These are phyloP conservation scores for Cordyceps farinosa DNA, from an alignment of 2,329 filamentous ascomycete genomes.

Conservation along the genomic window DNA sequence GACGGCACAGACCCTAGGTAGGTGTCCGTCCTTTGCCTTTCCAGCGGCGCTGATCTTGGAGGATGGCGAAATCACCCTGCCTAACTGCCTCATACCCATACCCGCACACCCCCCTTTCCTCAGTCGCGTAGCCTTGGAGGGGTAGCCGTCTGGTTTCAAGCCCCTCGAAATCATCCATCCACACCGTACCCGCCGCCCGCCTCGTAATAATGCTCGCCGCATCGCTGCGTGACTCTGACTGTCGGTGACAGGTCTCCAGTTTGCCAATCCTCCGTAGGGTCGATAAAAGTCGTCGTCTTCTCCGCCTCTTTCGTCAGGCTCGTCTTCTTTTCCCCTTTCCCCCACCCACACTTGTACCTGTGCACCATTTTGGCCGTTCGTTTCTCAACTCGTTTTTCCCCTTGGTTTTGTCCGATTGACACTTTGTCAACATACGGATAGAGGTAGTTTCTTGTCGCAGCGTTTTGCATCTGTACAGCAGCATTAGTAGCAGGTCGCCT, in stretches of 20 bases:
- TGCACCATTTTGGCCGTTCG: neutral
- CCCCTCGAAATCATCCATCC: slow-evolving; percentile 4
- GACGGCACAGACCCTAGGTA: neutral
- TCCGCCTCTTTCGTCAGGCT: neutral
- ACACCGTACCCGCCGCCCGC: slow-evolving; percentile 12
- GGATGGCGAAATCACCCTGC: slow-evolving; percentile 18
- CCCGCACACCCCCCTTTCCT: slow-evolving; percentile 3
- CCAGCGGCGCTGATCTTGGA: slow-evolving; percentile 16
- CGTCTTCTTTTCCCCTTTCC: neutral
- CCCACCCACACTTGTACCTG: neutral
- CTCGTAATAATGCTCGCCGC: slow-evolving; percentile 6
- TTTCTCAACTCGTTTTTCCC: neutral
- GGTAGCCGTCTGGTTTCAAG: neutral
- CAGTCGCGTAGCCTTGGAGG: neutral
- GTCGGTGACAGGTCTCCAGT: neutral
- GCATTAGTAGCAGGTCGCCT: neutral
- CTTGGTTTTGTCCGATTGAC: neutral
- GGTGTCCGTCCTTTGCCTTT: neutral
- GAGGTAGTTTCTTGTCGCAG: neutral
- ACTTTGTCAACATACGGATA: neutral
- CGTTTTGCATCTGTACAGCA: slow-evolving; percentile 6
- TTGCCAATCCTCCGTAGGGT: neutral
- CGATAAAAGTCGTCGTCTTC: slow-evolving; percentile 5
- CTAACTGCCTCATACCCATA: slow-evolving; percentile 16
- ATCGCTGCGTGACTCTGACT: slow-evolving; percentile 7